Percentiles rank a stretch among this genome's conserved stretches.
Conservation (phyloP, 108 stramenopile species). For the Mediolabrus comicus region DNA sequence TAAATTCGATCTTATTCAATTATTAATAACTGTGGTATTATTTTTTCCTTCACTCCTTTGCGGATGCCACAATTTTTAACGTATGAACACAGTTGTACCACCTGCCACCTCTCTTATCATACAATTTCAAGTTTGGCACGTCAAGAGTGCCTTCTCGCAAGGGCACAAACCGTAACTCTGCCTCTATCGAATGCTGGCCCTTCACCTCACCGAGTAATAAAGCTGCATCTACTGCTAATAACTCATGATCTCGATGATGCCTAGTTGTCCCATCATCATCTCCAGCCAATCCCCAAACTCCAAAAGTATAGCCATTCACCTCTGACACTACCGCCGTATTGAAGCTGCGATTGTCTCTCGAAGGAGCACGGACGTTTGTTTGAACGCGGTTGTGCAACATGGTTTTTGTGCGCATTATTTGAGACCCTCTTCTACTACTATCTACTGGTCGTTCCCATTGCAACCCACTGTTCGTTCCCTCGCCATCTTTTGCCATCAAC, state of each 20-base stretch:
- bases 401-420: neutral
- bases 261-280: conserved; percentile 69
- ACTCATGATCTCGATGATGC: conserved; percentile 68
- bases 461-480: conserved; percentile 21
- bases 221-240: conserved; percentile 79
- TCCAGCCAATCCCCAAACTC: conserved; percentile 69
- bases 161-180: conserved; percentile 77
- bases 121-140: conserved; percentile 76
- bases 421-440: conserved; percentile 1
- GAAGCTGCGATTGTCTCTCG: conserved; percentile 39
- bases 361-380: neutral
- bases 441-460: conserved; percentile 18
- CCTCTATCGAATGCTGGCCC: conserved; percentile 75
- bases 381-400: conserved; percentile 19
- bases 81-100: conserved; percentile 76
- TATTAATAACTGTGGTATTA: neutral
- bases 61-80: conserved; percentile 63
- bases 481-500: conserved; percentile 71
- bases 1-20: neutral
- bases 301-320: conserved; percentile 76
- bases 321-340: conserved; percentile 75
- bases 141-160: conserved; percentile 68
- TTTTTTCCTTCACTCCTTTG: conserved; percentile 22
- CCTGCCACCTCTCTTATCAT: conserved; percentile 59
- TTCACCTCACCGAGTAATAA: conserved; percentile 74